Evolutionary conservation across 495 filamentous ascomycete species (phyloP), one percentile per base, ranked within the genome.

Genomic region (Penicillium silybi): DNA sequence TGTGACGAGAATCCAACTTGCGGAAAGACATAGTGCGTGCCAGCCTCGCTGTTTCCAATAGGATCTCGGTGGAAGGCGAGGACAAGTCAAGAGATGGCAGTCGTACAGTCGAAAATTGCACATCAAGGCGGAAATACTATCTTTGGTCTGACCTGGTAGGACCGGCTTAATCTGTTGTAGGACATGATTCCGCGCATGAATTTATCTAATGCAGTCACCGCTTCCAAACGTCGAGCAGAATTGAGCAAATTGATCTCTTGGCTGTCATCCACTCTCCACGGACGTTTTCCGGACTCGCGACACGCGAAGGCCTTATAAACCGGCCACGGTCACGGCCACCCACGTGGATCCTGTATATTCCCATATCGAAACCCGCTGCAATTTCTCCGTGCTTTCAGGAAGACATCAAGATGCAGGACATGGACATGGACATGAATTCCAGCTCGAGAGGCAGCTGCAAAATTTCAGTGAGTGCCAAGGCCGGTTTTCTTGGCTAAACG

Each of bases 1-100:
- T 75, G 48, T 76, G 74, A 32, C 59, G 59, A 25, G 38, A 35
- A 35, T 41, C 25, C 17, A 59, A 26, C 29, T 38, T 49, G 16
- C n/a, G n/a, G n/a, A 23, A 42, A 25, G 53, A 38, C 58, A 61
- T 61, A 20, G 5, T 48, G 53, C 22, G 26, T 6, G 11, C 26
- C 11, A 29, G 5, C 26, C 7, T 6, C 26, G 11, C 26, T 29
- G 26, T 10, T n/a, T n/a, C 26, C 26, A 29, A 29, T 9, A 9
- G 26, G 26, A 29, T 5, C 1, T 6, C 3, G 5, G 1, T 29
- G 26, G 26, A 29, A 29, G 7, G 11, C 26, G 7, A 6, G 1
- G 26, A 9, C 26, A 10, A 29, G 2, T 29, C 26, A 29, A 6
- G 3, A n/a, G n/a, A n/a, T n/a, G n/a, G n/a, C n/a, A n/a, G n/a